Evolutionary conservation across 176 grass and related monocot species (phyloP).

Genomic region (Alopecurus myosuroides): DNA sequence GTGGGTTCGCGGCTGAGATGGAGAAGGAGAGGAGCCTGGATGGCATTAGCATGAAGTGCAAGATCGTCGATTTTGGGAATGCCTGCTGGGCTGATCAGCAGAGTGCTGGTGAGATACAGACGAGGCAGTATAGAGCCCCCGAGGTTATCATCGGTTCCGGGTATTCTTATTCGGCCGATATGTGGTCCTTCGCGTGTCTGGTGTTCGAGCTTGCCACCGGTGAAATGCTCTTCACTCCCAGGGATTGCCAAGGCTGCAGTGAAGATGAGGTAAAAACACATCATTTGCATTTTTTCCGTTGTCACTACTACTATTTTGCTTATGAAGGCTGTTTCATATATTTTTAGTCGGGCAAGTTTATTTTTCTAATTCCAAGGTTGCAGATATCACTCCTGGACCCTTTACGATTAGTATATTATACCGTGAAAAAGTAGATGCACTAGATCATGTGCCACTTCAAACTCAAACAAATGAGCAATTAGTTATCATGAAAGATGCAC

Average conservation of each 20-base stretch:
- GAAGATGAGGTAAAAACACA: conserved; percentile 86
- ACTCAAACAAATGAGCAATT: conserved; percentile 6
- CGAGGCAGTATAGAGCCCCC: conserved; percentile 84
- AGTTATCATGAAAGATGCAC: conserved; percentile 18
- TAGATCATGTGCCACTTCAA: conserved; percentile 8
- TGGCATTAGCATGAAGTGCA: conserved; percentile 76
- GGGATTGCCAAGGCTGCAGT: conserved; percentile 46
- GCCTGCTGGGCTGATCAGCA: conserved; percentile 71
- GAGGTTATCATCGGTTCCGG: conserved; percentile 87
- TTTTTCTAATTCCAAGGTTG: conserved; percentile 1
- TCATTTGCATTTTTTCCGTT: not conserved
- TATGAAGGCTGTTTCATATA: not conserved
- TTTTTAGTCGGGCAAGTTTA: not conserved
- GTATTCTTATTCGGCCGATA: conserved; percentile 76
- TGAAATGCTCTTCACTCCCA: conserved; percentile 79
- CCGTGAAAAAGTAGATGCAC: not conserved
- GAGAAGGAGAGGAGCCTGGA: conserved; percentile 74
- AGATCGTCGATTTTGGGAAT: conserved; percentile 95
- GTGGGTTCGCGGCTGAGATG: conserved; percentile 28
- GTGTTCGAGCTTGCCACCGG: conserved; percentile 94
- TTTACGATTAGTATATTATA: not conserved
- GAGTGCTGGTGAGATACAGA: conserved; percentile 71
- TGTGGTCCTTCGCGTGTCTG: conserved; percentile 91
- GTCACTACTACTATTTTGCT: not conserved
- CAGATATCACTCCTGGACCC: not conserved